Conservation (phyloP, 164 flowering plant species). For the Malania oleifera region DNA sequence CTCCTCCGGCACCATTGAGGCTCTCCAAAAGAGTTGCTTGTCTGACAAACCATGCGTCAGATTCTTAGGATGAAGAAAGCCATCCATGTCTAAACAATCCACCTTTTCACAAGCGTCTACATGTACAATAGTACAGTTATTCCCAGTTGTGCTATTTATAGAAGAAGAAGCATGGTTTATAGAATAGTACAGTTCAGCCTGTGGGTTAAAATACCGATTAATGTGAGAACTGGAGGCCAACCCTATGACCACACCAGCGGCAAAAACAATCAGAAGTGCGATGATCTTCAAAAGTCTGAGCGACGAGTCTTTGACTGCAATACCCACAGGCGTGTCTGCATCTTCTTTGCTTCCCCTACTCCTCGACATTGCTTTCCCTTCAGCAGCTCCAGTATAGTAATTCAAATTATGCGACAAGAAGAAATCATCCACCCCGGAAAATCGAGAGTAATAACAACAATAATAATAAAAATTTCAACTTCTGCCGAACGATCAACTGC, state of each 20-base stretch:
- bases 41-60: constrained; percentile 42
- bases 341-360: constrained; percentile 24
- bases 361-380: constrained; percentile 14
- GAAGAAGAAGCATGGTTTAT: neutral
- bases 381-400: no score
- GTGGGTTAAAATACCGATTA: constrained; percentile 25
- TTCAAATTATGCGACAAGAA: no score
- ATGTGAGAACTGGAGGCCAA: constrained; percentile 42
- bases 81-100: constrained; percentile 32
- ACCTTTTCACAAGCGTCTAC: constrained; percentile 18
- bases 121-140: constrained; percentile 17
- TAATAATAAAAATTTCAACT: no score
- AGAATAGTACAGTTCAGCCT: constrained; percentile 9
- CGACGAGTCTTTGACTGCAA: constrained; percentile 16
- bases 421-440: no score
- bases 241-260: constrained; percentile 52
- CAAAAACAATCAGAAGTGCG: constrained; percentile 40
- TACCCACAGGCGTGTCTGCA: neutral
- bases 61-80: constrained; percentile 28
- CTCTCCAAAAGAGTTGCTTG: constrained; percentile 56
- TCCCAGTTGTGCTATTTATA: neutral
- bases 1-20: constrained; percentile 47
- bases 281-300: constrained; percentile 33
- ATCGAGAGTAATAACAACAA: no score
- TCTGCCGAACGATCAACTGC: no score